Percentiles rank a stretch among this genome's conserved stretches.
These are phyloP conservation scores for Polygonum aviculare DNA, from an alignment of 148 eudicot genomes.

Conservation along the genomic window DNA sequence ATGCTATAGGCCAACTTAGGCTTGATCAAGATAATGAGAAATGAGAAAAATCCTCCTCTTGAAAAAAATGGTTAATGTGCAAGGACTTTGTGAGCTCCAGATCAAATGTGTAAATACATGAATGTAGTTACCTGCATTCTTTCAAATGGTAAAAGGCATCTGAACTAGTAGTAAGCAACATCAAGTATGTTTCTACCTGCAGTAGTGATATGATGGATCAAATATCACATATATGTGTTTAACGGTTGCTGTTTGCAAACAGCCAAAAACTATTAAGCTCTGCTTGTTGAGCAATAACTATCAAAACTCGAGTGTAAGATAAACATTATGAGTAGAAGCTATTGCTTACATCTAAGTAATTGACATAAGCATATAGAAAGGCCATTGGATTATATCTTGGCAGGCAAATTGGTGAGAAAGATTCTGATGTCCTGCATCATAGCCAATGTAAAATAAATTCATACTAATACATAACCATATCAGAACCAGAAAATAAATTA, in stretches of 20 bases:
- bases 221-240: not conserved
- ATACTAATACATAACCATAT: not conserved
- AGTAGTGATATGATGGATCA: slow-evolving; percentile 8
- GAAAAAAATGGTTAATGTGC: not conserved
- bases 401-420: slow-evolving; percentile 96
- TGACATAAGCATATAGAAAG: slow-evolving; percentile 85
- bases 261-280: slow-evolving; percentile 6
- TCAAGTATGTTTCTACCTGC: slow-evolving; percentile 84
- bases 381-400: slow-evolving; percentile 99
- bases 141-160: slow-evolving; percentile 92
- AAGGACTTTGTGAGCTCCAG: not conserved
- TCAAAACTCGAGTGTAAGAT: slow-evolving; percentile 5
- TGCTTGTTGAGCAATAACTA: not conserved
- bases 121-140: slow-evolving; percentile 67
- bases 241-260: not conserved
- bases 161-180: slow-evolving; percentile 85
- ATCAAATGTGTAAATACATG: not conserved
- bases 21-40: not conserved
- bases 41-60: not conserved
- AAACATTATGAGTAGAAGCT: slow-evolving; percentile 1
- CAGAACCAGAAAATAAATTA: not conserved
- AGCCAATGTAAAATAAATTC: slow-evolving; percentile 16
- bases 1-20: not conserved
- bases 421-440: slow-evolving; percentile 86
- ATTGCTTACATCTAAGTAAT: slow-evolving; percentile 76